phyloP scores from a whole-genome alignment of 768 basidiomycete genomes.

The Rhizopogon vesiculosus region DNA sequence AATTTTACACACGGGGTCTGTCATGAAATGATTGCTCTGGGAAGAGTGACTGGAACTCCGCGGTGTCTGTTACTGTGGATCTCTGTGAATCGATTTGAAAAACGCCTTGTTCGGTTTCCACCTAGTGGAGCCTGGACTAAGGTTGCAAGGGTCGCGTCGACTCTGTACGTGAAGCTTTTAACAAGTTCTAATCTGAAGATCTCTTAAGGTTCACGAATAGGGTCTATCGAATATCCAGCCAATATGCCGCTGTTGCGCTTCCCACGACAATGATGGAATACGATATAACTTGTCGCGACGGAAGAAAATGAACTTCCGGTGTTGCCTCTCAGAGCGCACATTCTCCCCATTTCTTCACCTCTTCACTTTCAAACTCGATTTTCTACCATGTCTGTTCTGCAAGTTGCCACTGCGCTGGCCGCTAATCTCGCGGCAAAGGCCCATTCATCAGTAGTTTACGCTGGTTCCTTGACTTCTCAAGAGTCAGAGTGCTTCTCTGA shows the following conservation, averaged over 20 bases:
- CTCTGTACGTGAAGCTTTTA: background rate
- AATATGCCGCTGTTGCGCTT: slow-evolving; percentile 8
- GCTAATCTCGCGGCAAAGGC: slow-evolving; percentile 24
- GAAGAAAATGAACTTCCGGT: slow-evolving; percentile 5
- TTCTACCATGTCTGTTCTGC: slow-evolving; percentile 22
- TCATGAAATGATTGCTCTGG: slow-evolving; percentile 1
- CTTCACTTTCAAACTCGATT: slow-evolving; percentile 9
- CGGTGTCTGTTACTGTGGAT: background rate
- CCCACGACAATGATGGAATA: slow-evolving; percentile 17
- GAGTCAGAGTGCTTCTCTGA: slow-evolving; percentile 12
- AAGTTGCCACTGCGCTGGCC: slow-evolving; percentile 12
- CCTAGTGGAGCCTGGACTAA: background rate
- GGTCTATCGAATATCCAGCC: no score
- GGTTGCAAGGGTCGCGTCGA: background rate
- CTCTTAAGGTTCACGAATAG: background rate
- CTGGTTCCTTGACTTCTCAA: slow-evolving; percentile 2
- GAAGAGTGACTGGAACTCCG: background rate
- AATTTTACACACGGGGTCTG: background rate
- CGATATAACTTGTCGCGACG: slow-evolving; percentile 30
- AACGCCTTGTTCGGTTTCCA: background rate
- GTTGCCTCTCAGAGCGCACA: background rate
- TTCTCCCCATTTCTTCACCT: slow-evolving; percentile 3
- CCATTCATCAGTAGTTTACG: background rate
- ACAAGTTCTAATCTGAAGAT: background rate
- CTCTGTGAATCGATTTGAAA: background rate